Base-by-base conservation (phyloP, 139 green algal genomes). In the Auxenochlorella pyrenoidosa region DNA sequence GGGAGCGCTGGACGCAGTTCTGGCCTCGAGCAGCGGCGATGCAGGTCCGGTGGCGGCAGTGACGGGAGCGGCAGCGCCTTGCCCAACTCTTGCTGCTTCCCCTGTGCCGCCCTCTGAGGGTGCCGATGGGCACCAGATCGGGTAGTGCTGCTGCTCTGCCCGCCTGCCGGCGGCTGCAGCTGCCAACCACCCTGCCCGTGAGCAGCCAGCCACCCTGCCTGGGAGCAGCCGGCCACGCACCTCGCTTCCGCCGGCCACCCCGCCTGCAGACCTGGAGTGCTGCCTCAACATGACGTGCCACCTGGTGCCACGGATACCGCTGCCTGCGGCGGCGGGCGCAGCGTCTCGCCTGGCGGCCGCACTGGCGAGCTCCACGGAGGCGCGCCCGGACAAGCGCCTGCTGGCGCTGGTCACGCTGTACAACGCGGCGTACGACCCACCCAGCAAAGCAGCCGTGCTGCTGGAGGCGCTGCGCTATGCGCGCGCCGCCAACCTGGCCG, bases 261-360 rank as follows among this genome's bases (percentile, higher is more conserved):
- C 30, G 26, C 26, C 24, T 68, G 88, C 83, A 87, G 91, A 94
- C 66, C 34, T 92, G 43, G 91, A 94, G 77, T 89, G 90, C 77
- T 91, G 83, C 66, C 68, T 94, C 30, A 93, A 94, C 83, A 88
- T 94, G 70, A 88, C 89, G 13, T 90, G 88, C 76, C 91, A 93
- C 72, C 54, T 93, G 54, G 86, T 93, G 58, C 73, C 90, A 36
- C 88, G 88, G 34, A 75, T 94, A 51, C 60, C 86, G 12, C 40
- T 47, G 26, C 78, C 78, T 16, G 75, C 22, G 41, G 84, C 63
- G 21, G n/a, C 36, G 21, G 88, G 47, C 13, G 88, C 88, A 3
- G 84, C 85, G 15, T 36, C 73, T 30, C 71, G 66, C 26, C 84
- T 91, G 47, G 63, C 88, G 21, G 75, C 63, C 3, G 88, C 76